Evolutionary conservation across 2,329 filamentous ascomycete genomes (phyloP), one percentile per base, ranked within the genome.

Genomic region (Trichoderma sp.): DNA sequence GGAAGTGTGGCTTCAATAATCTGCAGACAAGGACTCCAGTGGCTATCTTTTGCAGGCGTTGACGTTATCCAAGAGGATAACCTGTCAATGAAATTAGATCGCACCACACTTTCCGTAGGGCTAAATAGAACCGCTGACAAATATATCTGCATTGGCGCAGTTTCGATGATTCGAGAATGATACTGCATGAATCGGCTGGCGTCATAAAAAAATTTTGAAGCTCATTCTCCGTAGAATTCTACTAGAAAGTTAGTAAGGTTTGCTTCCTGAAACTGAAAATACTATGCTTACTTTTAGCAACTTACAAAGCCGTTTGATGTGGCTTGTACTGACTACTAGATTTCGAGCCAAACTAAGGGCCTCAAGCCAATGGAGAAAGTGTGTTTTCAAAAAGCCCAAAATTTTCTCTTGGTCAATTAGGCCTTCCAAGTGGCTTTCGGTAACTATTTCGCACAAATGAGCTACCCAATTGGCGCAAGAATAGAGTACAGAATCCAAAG

Each of bases 401-500:
- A 61, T 3, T 32, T 61, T n/a, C 21, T 32, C 28, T 1, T 24
- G 6, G 6, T 58, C 32, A 18, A 32, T 5, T 2, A 16, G 16
- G 16, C 14, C 1, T 11, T n/a, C 16, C 1, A 5, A 18, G 21
- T 16, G 1, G 2, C 1, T 2, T 4, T 1, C 8, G 10, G 26
- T 8, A 21, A 30, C 16, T 46, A 49, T 21, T 2, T 46, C 37
- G 10, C 58, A 60, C 32, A 75, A 59, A 65, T 76, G 71, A 37
- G 70, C 56, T n/a, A 72, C 46, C 75, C 72, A 76, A 61, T 69
- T 64, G 11, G 70, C 30, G n/a, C 68, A 73, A 0, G 69, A 71
- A 56, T 76, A 76, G 7, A 51, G 21, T 14, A 66, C 16, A 0
- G 64, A 4, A 2, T 56, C 69, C 14, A 75, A 55, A 30, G 73